phyloP scores from a whole-genome alignment of 352 stramenopile genomes.

The Phytophthora pinifolia region DNA sequence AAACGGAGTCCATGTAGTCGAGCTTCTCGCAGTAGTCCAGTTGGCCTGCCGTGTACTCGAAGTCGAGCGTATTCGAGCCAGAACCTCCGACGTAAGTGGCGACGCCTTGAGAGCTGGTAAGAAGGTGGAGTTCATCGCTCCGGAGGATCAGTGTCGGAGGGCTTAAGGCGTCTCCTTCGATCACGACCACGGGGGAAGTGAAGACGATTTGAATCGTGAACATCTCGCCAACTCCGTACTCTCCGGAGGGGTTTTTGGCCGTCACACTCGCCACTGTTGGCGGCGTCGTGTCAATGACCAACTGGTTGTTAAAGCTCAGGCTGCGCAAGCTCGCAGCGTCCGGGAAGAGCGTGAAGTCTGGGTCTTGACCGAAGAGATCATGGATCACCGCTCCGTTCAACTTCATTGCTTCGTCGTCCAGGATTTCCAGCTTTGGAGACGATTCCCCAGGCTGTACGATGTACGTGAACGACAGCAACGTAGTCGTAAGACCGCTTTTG shows the following conservation, averaged over 20 bases:
- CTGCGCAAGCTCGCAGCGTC: slow-evolving; percentile 35
- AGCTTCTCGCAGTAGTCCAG: slow-evolving; percentile 61
- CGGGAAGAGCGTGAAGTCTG: slow-evolving; percentile 62
- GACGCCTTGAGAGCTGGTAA: slow-evolving; percentile 36
- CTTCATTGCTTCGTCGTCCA: slow-evolving; percentile 38
- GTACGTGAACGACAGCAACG: slow-evolving; percentile 51
- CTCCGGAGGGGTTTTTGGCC: slow-evolving; percentile 40
- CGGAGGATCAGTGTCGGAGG: slow-evolving; percentile 41
- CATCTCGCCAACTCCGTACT: slow-evolving; percentile 63
- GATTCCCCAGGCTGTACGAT: slow-evolving; percentile 44
- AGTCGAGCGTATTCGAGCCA: slow-evolving; percentile 43
- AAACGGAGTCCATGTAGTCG: slow-evolving; percentile 60
- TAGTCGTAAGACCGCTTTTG: slow-evolving; percentile 43
- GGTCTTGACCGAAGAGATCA: slow-evolving; percentile 41
- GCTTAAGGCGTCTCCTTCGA: slow-evolving; percentile 11
- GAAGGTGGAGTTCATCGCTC: slow-evolving; percentile 56
- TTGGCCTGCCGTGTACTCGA: slow-evolving; percentile 51
- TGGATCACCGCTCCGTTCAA: slow-evolving; percentile 50
- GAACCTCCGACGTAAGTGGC: slow-evolving; percentile 59
- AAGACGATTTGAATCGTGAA: slow-evolving; percentile 60
- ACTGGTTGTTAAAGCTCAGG: slow-evolving; percentile 60
- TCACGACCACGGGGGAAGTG: slow-evolving; percentile 42
- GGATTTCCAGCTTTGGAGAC: slow-evolving; percentile 40
- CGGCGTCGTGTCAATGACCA: slow-evolving; percentile 54
- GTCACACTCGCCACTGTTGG: slow-evolving; percentile 47